Evolutionary conservation across 768 basidiomycete species (phyloP).

Genomic region (Amanita inopinata): DNA sequence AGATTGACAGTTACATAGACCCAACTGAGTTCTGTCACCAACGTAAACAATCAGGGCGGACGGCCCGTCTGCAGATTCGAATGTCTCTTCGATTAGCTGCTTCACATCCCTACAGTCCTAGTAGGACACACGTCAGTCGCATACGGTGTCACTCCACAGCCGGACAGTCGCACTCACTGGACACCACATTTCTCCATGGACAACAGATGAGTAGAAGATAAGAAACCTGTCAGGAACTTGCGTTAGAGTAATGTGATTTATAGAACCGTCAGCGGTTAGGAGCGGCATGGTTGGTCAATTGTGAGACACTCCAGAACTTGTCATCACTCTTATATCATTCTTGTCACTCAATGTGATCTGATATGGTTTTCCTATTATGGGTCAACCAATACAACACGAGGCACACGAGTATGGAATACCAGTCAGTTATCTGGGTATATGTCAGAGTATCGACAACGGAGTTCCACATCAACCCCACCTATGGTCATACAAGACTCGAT

Average conservation of each 20-base stretch:
- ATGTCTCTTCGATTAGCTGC: constrained; percentile 38
- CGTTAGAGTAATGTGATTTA: constrained; percentile 27
- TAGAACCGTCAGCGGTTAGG: constrained; percentile 24
- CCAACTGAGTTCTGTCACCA: constrained; percentile 52
- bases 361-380: too few species aligned
- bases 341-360: too few species aligned
- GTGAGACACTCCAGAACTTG: neutral
- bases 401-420: too few species aligned
- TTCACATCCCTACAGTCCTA: constrained; percentile 65
- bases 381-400: too few species aligned
- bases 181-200: constrained; percentile 61
- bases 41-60: constrained; percentile 58
- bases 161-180: constrained; percentile 35
- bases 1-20: constrained; percentile 17
- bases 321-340: too few species aligned
- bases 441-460: too few species aligned
- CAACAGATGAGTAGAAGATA: constrained; percentile 64
- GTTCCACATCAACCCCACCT: too few species aligned
- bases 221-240: constrained; percentile 41
- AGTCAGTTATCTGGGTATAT: too few species aligned
- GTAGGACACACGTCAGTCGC: neutral
- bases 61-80: constrained; percentile 34
- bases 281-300: constrained; percentile 47
- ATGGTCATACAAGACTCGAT: too few species aligned
- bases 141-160: constrained; percentile 2